These are phyloP conservation scores for Chalciporus piperatus DNA, from an alignment of 768 basidiomycete species.

Conservation along the genomic window DNA sequence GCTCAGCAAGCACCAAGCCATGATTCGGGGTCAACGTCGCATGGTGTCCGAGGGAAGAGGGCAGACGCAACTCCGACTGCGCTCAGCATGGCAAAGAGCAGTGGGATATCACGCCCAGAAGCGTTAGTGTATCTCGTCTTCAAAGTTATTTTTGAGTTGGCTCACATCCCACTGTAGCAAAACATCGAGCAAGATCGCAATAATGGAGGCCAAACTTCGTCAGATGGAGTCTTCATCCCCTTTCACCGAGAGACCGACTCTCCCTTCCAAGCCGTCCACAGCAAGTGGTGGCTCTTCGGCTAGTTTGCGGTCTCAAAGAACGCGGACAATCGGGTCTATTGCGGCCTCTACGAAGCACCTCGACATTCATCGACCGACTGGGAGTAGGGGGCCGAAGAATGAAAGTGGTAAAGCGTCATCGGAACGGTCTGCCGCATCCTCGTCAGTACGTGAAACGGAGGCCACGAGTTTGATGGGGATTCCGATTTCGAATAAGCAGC, in stretches of 20 bases:
- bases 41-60: constrained; percentile 38
- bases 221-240: constrained; percentile 54
- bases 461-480: constrained; percentile 14
- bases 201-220: constrained; percentile 92
- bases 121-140: constrained; percentile 35
- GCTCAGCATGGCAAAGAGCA: constrained; percentile 81
- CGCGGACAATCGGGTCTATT: background rate
- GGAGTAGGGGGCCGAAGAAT: background rate
- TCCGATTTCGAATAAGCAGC: constrained; percentile 20
- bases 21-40: constrained; percentile 27
- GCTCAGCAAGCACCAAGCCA: constrained; percentile 77
- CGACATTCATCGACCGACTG: background rate
- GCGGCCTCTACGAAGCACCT: background rate
- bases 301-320: constrained; percentile 1
- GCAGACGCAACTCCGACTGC: constrained; percentile 77
- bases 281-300: background rate
- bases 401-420: background rate
- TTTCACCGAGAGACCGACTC: constrained; percentile 17
- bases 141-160: constrained; percentile 2
- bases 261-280: constrained; percentile 22
- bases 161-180: constrained; percentile 37
- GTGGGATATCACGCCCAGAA: constrained; percentile 45
- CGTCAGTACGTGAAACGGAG: constrained; percentile 7
- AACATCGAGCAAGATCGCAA: constrained; percentile 86
- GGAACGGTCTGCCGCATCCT: background rate